Evolutionary conservation across 805 yeast species (phyloP).

Genomic region (Kazachstania africana): DNA sequence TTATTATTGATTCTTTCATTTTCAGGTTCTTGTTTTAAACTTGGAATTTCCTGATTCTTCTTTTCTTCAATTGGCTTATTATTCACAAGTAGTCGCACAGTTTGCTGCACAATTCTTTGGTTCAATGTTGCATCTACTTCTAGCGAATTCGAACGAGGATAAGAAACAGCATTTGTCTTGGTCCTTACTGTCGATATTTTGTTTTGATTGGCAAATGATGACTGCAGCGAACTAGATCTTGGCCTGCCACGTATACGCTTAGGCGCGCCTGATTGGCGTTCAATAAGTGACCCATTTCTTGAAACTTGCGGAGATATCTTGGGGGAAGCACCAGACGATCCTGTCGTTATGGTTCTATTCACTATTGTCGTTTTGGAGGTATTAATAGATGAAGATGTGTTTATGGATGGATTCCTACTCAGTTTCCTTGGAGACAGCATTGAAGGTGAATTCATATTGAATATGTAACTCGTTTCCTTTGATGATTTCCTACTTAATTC

Average conservation of each 20-base stretch:
- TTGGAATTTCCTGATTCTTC: background rate
- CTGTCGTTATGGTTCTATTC: too few relatives aligned
- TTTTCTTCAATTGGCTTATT: background rate
- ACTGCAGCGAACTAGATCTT: slow-evolving; percentile 26
- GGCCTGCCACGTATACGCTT: slow-evolving; percentile 10
- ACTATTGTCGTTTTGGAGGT: background rate
- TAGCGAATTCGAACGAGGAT: slow-evolving; percentile 22
- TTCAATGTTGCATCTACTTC: slow-evolving; percentile 19
- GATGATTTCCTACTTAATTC: too few relatives aligned
- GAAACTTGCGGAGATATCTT: slow-evolving; percentile 8
- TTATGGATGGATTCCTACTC: background rate
- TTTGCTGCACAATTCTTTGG: slow-evolving; percentile 20
- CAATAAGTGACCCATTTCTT: slow-evolving; percentile 5
- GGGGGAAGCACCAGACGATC: too few relatives aligned
- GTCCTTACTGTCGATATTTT: background rate
- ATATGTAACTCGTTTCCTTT: too few relatives aligned
- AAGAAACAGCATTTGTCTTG: slow-evolving; percentile 1
- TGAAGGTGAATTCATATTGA: too few relatives aligned
- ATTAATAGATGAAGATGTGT: background rate
- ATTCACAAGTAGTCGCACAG: slow-evolving; percentile 9
- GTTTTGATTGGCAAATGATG: slow-evolving; percentile 6
- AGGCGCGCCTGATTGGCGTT: background rate
- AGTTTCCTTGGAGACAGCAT: too few relatives aligned
- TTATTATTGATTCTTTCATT: background rate
- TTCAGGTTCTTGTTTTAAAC: background rate